These are phyloP conservation scores for Earliella scabrosa DNA, from an alignment of 1,284 basidiomycete species.

Conservation along the genomic window DNA sequence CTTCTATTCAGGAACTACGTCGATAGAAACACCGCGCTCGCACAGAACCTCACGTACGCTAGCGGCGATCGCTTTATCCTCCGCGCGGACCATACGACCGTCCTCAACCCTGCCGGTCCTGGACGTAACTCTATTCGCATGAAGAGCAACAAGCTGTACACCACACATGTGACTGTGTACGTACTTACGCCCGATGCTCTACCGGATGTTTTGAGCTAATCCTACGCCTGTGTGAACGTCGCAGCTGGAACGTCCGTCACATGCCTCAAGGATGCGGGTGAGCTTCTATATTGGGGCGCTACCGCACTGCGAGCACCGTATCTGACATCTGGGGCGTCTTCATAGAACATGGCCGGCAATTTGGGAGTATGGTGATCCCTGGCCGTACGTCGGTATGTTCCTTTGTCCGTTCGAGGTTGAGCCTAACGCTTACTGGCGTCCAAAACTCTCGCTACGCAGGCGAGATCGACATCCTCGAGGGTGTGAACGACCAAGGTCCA, in stretches of 20 bases:
- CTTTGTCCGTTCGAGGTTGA: constrained; percentile 8
- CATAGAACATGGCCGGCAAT: constrained; percentile 43
- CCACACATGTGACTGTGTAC: constrained; percentile 60
- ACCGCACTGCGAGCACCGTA: background rate
- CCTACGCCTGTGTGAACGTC: background rate
- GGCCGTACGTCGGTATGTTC: constrained; percentile 35
- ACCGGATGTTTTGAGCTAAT: background rate
- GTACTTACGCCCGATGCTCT: constrained; percentile 30
- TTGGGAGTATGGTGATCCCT: constrained; percentile 41
- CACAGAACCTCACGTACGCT: constrained; percentile 36
- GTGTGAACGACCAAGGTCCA: constrained; percentile 59
- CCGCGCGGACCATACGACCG: constrained; percentile 55
- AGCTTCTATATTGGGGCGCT: constrained; percentile 25
- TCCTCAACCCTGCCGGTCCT: constrained; percentile 47
- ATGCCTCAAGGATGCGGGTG: constrained; percentile 72
- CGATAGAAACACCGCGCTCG: constrained; percentile 31
- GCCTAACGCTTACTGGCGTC: background rate
- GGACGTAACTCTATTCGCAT: constrained; percentile 67
- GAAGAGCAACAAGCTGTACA: constrained; percentile 53
- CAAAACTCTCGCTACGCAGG: constrained; percentile 45
- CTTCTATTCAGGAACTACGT: constrained; percentile 37
- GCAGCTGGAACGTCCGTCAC: constrained; percentile 56
- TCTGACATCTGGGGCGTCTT: constrained; percentile 3
- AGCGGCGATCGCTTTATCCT: constrained; percentile 37
- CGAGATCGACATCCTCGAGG: constrained; percentile 75